Base-by-base conservation (phyloP, 306 rosid species). In the Lathyrus sativus region DNA sequence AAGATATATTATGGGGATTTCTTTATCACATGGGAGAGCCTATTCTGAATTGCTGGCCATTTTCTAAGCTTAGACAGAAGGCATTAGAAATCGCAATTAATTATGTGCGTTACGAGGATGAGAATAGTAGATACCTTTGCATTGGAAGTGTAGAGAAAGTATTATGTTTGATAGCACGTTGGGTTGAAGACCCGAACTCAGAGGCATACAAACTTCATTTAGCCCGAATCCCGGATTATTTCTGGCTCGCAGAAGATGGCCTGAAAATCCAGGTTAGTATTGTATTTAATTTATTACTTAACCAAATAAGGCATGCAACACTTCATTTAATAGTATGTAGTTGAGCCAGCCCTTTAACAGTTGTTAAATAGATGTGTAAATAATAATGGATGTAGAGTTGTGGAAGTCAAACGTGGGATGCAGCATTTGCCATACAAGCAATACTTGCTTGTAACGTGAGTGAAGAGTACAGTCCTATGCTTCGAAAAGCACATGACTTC, bases 231-330 rank as follows among this genome's bases (percentile, higher is more conserved):
- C 86, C 88, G 68, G 91, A 90, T 67, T 84, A 80, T 50, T 80
- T 82, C 33, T 90, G 96, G 96, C 28, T 90, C 7, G 88, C 95
- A 22, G 95, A 90, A 83, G 96, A 90, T 31, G 96, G 96, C 79
- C 73, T 88, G 72, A 90, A 85, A 80, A 74, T 83, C 58, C 91
- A 85, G 81, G 92, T 87, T 9, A 38, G 8, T 28, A 56, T 29
- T 56, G 41, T 56, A 56, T 56, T 56, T 56, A 28, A 56, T 56
- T 56, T 56, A 28, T 54, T 51, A 28, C 39, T 56, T 37, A 56
- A 26, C 18, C 62, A 28, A 55, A 18, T 26, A 55, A 56, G 18
- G 38, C 39, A 29, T 56, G 62, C 39, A 28, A 28, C 15, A 55
- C 11, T 28, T 13, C 17, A 56, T 28, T 26, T 28, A 6, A 26